Percentiles rank a stretch among this genome's conserved stretches.
These are phyloP conservation scores for Aspergillus fumigatus DNA, from an alignment of 2,329 filamentous ascomycete genomes.

Conservation along the genomic window DNA sequence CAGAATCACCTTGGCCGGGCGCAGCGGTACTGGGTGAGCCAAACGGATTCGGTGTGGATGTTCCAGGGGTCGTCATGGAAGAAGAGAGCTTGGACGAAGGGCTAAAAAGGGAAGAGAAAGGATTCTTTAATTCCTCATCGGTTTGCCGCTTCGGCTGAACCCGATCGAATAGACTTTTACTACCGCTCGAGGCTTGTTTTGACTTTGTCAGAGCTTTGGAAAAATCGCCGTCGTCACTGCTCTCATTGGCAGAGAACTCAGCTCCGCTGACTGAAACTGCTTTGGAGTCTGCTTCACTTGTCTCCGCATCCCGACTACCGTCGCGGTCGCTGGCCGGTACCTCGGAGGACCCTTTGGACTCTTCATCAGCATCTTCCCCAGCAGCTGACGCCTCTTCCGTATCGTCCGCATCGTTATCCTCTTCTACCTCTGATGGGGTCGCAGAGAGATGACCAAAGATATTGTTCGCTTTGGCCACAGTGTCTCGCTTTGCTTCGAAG, in stretches of 20 bases:
- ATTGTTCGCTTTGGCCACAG: slow-evolving; percentile 27
- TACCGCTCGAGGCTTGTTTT: slow-evolving; percentile 16
- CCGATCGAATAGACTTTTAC: slow-evolving; percentile 35
- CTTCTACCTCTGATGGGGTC: slow-evolving; percentile 23
- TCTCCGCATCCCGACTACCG: slow-evolving; percentile 1
- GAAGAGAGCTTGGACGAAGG: slow-evolving; percentile 21
- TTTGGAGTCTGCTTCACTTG: slow-evolving; percentile 8
- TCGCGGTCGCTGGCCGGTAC: slow-evolving; percentile 10
- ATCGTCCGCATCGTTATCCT: slow-evolving; percentile 25
- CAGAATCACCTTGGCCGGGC: slow-evolving; percentile 8
- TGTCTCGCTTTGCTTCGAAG: slow-evolving; percentile 24
- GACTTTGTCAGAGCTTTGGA: slow-evolving; percentile 18
- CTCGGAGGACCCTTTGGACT: slow-evolving; percentile 14
- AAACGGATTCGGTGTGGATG: slow-evolving; percentile 21
- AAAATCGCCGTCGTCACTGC: slow-evolving; percentile 22
- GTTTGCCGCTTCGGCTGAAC: slow-evolving; percentile 24
- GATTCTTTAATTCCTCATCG: slow-evolving; percentile 14
- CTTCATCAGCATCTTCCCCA: slow-evolving; percentile 16
- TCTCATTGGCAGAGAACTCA: slow-evolving; percentile 15
- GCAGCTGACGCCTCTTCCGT: slow-evolving; percentile 21
- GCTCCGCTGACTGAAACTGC: slow-evolving; percentile 4
- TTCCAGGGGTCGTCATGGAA: slow-evolving; percentile 20
- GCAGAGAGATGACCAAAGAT: slow-evolving; percentile 36
- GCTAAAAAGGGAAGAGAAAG: slow-evolving; percentile 19
- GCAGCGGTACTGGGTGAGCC: slow-evolving; percentile 8